Evolutionary conservation across 305 asterid genomes (phyloP).

Genomic region (Solanum hybrid): DNA sequence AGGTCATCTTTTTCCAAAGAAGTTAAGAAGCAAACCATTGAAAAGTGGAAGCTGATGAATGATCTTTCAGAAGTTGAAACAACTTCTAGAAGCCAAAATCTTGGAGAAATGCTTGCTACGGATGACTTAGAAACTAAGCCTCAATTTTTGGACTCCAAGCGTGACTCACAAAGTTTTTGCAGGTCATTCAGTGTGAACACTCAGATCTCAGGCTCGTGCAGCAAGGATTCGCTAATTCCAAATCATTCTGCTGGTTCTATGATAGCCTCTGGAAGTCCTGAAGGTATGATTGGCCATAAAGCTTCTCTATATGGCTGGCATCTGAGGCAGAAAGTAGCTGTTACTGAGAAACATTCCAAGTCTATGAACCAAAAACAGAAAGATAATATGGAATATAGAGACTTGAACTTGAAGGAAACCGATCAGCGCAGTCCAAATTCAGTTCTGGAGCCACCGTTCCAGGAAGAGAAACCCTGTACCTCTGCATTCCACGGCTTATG

Average conservation of each 20-base stretch:
- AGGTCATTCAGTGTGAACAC: background rate
- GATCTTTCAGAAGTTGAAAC: slow-evolving; percentile 7
- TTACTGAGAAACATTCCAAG: background rate
- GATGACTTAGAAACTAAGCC: slow-evolving; percentile 1
- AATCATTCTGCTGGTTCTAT: background rate
- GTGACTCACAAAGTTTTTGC: background rate
- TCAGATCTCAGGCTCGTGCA: background rate
- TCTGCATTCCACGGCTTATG: slow-evolving; percentile 24
- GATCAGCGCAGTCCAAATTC: slow-evolving; percentile 56
- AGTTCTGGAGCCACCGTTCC: slow-evolving; percentile 37
- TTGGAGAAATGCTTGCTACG: slow-evolving; percentile 6
- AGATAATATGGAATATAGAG: slow-evolving; percentile 10
- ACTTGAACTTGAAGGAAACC: slow-evolving; percentile 30
- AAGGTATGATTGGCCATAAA: background rate
- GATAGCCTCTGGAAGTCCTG: background rate
- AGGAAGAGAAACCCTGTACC: slow-evolving; percentile 12
- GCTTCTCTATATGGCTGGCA: slow-evolving; percentile 10
- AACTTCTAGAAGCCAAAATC: background rate
- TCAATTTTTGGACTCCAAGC: background rate
- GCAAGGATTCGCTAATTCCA: background rate
- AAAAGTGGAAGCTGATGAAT: slow-evolving; percentile 11
- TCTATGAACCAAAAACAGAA: slow-evolving; percentile 4
- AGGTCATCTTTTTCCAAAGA: slow-evolving; percentile 10
- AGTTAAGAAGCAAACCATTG: slow-evolving; percentile 12
- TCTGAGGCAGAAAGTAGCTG: slow-evolving; percentile 12